Conservation (phyloP, 495 filamentous ascomycete species). For the Mycothermus thermophilus region DNA sequence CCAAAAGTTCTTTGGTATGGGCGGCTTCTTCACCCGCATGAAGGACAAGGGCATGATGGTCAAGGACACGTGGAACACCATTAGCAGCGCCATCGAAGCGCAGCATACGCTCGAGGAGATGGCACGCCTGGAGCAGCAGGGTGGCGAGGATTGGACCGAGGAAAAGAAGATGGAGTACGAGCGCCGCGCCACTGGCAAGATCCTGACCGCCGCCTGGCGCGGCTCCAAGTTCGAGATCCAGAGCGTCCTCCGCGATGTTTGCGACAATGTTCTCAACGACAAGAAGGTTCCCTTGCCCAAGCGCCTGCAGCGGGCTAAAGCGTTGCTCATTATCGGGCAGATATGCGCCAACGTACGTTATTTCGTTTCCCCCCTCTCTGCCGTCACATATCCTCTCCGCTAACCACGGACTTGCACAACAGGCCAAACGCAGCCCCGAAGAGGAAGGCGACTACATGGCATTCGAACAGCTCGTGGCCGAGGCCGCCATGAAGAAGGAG, state of each 20-base stretch:
- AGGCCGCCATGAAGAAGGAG: slow-evolving; percentile 87
- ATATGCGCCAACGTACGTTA: slow-evolving; percentile 68
- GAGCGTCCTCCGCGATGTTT: slow-evolving; percentile 83
- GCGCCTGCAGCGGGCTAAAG: slow-evolving; percentile 79
- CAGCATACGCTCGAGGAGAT: slow-evolving; percentile 99
- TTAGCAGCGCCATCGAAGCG: slow-evolving; percentile 92
- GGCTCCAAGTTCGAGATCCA: slow-evolving; percentile 98
- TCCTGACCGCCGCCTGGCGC: slow-evolving; percentile 93
- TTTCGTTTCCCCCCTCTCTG: slow-evolving; percentile 2
- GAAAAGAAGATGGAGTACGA: slow-evolving; percentile 97
- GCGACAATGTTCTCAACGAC: slow-evolving; percentile 51
- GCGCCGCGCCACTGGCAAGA: slow-evolving; percentile 89
- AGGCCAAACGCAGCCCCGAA: slow-evolving; percentile 85
- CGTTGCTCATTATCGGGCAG: slow-evolving; percentile 72
- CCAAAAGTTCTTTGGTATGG: slow-evolving; percentile 92
- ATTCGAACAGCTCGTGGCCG: slow-evolving; percentile 95
- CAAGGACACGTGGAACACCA: slow-evolving; percentile 97
- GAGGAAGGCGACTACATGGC: slow-evolving; percentile 98
- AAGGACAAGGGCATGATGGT: slow-evolving; percentile 95
- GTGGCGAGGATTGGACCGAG: slow-evolving; percentile 96
- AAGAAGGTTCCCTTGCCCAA: slow-evolving; percentile 74
- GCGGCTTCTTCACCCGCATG: slow-evolving; percentile 80
- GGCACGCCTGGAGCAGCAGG: slow-evolving; percentile 88
- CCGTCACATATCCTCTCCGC: slow-evolving; percentile 10
- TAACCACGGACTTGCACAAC: background rate